These are phyloP conservation scores for Diaporthe vaccinii DNA, from an alignment of 2,329 filamentous ascomycete species.

Conservation along the genomic window DNA sequence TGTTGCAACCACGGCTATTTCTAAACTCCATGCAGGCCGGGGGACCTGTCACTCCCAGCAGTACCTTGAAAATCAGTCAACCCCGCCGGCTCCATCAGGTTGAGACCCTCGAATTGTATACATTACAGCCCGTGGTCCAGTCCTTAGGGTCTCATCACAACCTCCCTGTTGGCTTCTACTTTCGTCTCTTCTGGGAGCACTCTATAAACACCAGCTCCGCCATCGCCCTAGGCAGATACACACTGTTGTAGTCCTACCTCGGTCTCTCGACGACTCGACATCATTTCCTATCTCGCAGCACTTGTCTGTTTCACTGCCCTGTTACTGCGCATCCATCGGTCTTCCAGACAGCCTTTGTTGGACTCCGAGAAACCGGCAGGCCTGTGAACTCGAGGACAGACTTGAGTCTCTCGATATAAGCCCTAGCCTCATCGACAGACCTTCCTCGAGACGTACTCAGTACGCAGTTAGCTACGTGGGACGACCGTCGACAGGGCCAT, in stretches of 20 bases:
- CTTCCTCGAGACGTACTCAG: slow-evolving; percentile 9
- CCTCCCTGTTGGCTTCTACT: not conserved
- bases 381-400: slow-evolving; percentile 1
- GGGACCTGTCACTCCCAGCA: slow-evolving; percentile 54
- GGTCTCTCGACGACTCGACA: slow-evolving; percentile 5
- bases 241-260: not conserved
- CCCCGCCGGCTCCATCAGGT: slow-evolving; percentile 56
- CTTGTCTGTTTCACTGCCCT: slow-evolving; percentile 30
- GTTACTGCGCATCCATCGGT: slow-evolving; percentile 2
- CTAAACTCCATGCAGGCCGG: slow-evolving; percentile 58
- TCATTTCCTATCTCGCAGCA: not conserved
- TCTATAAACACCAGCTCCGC: slow-evolving; percentile 35
- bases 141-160: slow-evolving; percentile 7
- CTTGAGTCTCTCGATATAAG: not conserved
- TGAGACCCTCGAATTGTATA: slow-evolving; percentile 48
- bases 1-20: slow-evolving; percentile 56
- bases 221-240: not conserved
- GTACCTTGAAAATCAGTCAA: slow-evolving; percentile 54
- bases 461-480: not conserved
- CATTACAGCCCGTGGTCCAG: slow-evolving; percentile 36
- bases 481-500: slow-evolving; percentile 2
- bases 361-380: slow-evolving; percentile 18
- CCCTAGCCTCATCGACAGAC: slow-evolving; percentile 20
- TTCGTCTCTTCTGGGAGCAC: slow-evolving; percentile 33
- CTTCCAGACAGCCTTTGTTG: slow-evolving; percentile 8